Base-by-base conservation (phyloP, 371 early-diverging fungal genomes). In the Actinomortierella wolfii region DNA sequence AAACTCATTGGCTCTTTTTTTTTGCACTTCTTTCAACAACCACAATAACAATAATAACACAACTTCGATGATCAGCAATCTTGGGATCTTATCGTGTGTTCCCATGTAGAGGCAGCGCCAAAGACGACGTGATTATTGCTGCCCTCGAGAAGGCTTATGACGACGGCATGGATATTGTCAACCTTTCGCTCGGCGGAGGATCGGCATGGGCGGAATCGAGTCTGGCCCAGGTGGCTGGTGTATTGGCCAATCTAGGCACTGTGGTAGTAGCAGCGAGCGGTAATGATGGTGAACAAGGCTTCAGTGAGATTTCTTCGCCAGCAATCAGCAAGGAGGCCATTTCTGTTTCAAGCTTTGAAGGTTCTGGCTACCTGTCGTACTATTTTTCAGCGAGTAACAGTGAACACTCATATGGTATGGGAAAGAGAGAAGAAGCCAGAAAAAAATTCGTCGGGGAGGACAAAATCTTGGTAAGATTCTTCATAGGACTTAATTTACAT, bases 321-420 rank as follows among this genome's bases (percentile, higher is more conserved):
- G 84, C 86, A 2, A 73, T 90, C 20, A 84, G 84, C 3, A 56
- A 54, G 4, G 79, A 81, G 34, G 88, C 81, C 8, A 67, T 93
- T 42, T 83, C 86, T 28, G 89, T 92, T 7, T 91, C 89, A 11
- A 86, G 89, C 25, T 78, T 92, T 13, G 92, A 94, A 43, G 89
- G 84, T 42, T 47, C 60, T 1, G 59, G 76, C 14, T 76, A 77
- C 2, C 53, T 82, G 5, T 75, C 81, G 1, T 66, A 56, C 13
- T 63, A 61, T 24, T 64, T 79, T 20, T 43, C 52, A 20, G 24
- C 47, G 17, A 61, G 59, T 14, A 20, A 14, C 3, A 28, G 41
- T 17, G 56, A 56, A n/a, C n/a, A n/a, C n/a, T n/a, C 15, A 15
- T 26, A 2, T 51, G 61, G 1, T 56, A 64, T 45, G 70, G 70